Evolutionary conservation across 1,139 yeast genomes (phyloP).

Genomic region (Debaryomyces robertsiae): DNA sequence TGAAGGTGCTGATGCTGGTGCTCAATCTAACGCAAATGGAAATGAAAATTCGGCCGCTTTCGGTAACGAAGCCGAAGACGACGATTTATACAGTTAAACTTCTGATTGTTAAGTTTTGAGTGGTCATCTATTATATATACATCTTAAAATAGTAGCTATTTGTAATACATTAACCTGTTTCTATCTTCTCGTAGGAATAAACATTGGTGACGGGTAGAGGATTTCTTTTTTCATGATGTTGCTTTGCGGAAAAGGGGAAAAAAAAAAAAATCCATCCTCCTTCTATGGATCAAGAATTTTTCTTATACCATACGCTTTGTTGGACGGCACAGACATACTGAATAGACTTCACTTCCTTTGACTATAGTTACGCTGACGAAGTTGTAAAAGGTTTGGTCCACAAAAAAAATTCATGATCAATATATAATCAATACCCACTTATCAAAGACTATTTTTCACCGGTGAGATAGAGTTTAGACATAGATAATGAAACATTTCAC

Average conservation of each 20-base stretch:
- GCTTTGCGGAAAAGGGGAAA: not conserved
- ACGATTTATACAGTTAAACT: conserved; percentile 80
- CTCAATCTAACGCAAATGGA: conserved; percentile 14
- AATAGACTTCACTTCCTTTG: too few relatives aligned
- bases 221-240: not conserved
- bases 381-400: too few relatives aligned
- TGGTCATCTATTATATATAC: not conserved
- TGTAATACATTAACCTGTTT: conserved; percentile 5
- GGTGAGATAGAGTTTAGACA: too few relatives aligned
- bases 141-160: conserved; percentile 7
- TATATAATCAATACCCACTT: too few relatives aligned
- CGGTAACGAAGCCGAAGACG: conserved; percentile 85
- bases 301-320: not conserved
- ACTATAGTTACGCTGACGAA: too few relatives aligned
- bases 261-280: too few relatives aligned
- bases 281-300: not conserved
- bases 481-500: conserved; percentile 19
- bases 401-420: too few relatives aligned
- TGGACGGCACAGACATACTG: not conserved
- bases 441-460: too few relatives aligned
- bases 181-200: not conserved
- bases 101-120: not conserved
- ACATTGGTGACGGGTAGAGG: not conserved
- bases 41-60: conserved; percentile 38
- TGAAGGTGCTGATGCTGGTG: conserved; percentile 36